Evolutionary conservation across 1,139 yeast species (phyloP).

Genomic region (Kodamaea ohmeri): DNA sequence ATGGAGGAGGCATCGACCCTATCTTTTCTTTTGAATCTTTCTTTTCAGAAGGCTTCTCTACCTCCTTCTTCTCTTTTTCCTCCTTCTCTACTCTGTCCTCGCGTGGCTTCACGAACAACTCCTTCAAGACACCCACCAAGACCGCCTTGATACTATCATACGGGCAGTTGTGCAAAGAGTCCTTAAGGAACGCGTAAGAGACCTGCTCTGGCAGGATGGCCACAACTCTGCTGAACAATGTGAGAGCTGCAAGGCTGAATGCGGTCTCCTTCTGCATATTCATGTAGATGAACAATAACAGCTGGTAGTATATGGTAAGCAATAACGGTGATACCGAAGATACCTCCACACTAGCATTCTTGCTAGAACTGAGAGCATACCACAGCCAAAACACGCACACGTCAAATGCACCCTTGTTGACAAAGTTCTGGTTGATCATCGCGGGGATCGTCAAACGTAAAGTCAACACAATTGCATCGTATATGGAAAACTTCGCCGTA

Average conservation of each 20-base stretch:
- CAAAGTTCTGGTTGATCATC: constrained; percentile 30
- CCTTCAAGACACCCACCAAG: constrained; percentile 65
- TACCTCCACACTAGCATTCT: constrained; percentile 29
- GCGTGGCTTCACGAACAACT: constrained; percentile 43
- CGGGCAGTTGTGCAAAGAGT: constrained; percentile 69
- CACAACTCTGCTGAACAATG: constrained; percentile 55
- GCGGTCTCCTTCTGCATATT: constrained; percentile 11
- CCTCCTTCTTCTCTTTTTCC: neutral
- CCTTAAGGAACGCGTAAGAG: constrained; percentile 60
- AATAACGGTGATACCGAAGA: constrained; percentile 31
- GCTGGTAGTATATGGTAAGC: constrained; percentile 35
- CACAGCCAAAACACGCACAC: constrained; percentile 39
- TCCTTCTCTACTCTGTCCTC: constrained; percentile 4
- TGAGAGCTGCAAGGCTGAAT: constrained; percentile 35
- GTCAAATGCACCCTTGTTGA: constrained; percentile 28
- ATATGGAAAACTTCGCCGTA: constrained; percentile 20
- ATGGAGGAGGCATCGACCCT: constrained; percentile 21
- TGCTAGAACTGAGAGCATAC: constrained; percentile 30
- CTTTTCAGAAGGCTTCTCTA: neutral
- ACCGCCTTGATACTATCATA: constrained; percentile 57
- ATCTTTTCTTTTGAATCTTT: neutral
- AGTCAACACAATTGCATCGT: constrained; percentile 35
- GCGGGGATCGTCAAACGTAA: constrained; percentile 38
- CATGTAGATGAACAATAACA: constrained; percentile 28
- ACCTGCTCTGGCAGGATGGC: constrained; percentile 54